Evolutionary conservation across 805 yeast genomes (phyloP), one percentile per base, ranked within the genome.

Genomic region (Metschnikowia bowlesiae): DNA sequence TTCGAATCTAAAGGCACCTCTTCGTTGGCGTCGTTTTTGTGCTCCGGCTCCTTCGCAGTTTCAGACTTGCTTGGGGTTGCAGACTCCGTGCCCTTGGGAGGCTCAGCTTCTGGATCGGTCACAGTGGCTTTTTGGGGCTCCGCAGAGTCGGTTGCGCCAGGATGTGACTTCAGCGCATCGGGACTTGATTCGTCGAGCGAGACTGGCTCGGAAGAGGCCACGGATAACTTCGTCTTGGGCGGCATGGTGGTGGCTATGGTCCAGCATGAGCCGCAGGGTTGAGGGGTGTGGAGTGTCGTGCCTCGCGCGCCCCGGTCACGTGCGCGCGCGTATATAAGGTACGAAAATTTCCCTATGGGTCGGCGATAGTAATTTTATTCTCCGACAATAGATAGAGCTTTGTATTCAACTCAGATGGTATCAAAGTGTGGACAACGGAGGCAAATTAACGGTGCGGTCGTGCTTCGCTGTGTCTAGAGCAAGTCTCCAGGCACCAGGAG

Each of bases 371-470:
- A 57, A 52, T 51, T 39, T 13, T 16, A 35, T n/a, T 46, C 74
- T 69, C 71, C 72, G 72, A 66, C 58, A 49, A 52, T 57, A 58
- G 74, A 62, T 73, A 73, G 77, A 73, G 75, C 77, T 72, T 67
- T 60, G 57, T 62, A 62, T 55, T 44, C 58, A 56, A 32, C 32
- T 48, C 57, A 47, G 54, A 65, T 63, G 65, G 54, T 66, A 56
- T 13, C 59, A 58, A 63, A 69, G 77, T 73, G 76, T 73, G 77
- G 77, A 73, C 76, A 72, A 68, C 73, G 75, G 76, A 73, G 77
- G 62, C 63, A 72, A 46, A 72, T 33, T 39, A n/a, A 53, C 10
- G 6, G 36, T 6, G 48, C 46, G 39, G 42, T 16, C 30, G 30
- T n/a, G 49, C 50, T 46, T 41, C 50, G 52, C 18, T 41, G 47